phyloP scores from a whole-genome alignment of 108 stramenopile species.

The Phaeodactylum tricornutum region DNA sequence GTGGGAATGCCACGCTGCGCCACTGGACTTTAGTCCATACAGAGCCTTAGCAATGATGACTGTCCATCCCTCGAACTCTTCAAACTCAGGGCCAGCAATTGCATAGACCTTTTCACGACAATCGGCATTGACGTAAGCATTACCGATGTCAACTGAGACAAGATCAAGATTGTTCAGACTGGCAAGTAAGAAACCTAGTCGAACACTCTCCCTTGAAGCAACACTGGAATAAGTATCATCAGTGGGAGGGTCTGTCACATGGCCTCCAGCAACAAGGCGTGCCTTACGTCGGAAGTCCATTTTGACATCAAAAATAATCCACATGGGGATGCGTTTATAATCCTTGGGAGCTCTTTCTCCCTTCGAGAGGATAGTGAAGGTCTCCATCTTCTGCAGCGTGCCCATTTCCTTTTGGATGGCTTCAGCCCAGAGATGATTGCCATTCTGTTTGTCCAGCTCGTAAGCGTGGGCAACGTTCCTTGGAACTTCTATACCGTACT shows the following conservation, averaged over 20 bases:
- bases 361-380: conserved; percentile 26
- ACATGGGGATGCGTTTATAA: conserved; percentile 4
- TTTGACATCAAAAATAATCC: conserved; percentile 36
- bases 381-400: conserved; percentile 15
- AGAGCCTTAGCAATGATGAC: conserved; percentile 20
- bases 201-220: conserved; percentile 31
- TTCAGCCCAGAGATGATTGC: conserved; percentile 18
- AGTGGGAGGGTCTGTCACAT: conserved; percentile 21
- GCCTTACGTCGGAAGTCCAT: conserved; percentile 35
- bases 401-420: conserved; percentile 24
- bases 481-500: conserved; percentile 23
- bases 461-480: conserved; percentile 18
- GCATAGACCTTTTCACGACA: conserved; percentile 20
- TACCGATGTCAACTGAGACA: conserved; percentile 23
- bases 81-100: conserved; percentile 24
- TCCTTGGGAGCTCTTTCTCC: conserved; percentile 2
- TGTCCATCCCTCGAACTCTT: conserved; percentile 11
- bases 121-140: conserved; percentile 35
- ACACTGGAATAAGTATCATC: conserved; percentile 36
- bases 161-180: conserved; percentile 35
- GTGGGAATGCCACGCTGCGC: conserved; percentile 10
- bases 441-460: conserved; percentile 16
- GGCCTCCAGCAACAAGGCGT: conserved; percentile 17
- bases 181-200: conserved; percentile 28
- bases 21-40: conserved; percentile 32